Evolutionary conservation across 805 yeast genomes (phyloP), one percentile per base, ranked within the genome.

Genomic region (Barnettozyma sucrosica): DNA sequence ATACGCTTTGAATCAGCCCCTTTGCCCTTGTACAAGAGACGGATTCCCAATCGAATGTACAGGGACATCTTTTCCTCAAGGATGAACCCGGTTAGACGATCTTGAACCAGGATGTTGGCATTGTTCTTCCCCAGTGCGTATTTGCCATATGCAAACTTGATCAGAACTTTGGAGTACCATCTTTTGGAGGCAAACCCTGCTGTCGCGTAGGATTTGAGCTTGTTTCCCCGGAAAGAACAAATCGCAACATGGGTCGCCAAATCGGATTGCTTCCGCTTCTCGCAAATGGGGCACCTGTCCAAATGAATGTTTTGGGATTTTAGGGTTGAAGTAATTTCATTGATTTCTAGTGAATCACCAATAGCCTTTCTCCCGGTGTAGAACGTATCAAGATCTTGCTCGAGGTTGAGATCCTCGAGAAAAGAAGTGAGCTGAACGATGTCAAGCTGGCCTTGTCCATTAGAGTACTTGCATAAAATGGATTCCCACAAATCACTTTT

Each of bases 51-150:
- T 43, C 97, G 72, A 10, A 93, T 93, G 57, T 87, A 87, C 1
- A 86, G 79, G 49, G 90, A 83, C 86, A 93, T 92, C 58, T 89
- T 89, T 58, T 92, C 99, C 62, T 92, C 98, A 59, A 85, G 66
- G n/a, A 92, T 80, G 41, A 87, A 76, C 0, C 99, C 99, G 0
- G 97, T 83, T 16, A 76, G 71, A 51, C 99, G 73, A 63, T 93
- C 97, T 64, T 93, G 98, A 2, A 92, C 97, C 43, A 93, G 70
- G 26, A 93, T 92, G 60, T 92, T 92, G 9, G 97, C 99, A 42
- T 95, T 89, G 61, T 92, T 88, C 21, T 83, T 81, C 2, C 97
- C 97, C 33, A 92, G 66, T 43, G 81, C 80, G 62, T 89, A 85
- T 57, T 85, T 85, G 0, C 99, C 99, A 61, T 88, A 89, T 0